Base-by-base conservation (phyloP, 192 early-diverging fungal species). In the Ramicandelaber brevisporus region DNA sequence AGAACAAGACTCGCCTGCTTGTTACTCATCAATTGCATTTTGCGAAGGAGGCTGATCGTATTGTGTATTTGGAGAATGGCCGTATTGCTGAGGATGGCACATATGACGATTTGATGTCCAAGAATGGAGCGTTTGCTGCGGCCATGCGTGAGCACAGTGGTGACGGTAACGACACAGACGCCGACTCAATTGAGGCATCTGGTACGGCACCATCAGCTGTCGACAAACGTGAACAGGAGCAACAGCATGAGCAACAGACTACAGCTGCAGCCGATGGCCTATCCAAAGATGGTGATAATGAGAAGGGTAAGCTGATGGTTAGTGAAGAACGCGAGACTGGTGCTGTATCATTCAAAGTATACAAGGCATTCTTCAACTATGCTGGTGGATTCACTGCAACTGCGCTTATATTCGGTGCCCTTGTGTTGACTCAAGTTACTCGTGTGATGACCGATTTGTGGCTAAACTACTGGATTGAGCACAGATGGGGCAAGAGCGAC, bases 11-110 rank as follows among this genome's bases (percentile, higher is more conserved):
- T 1, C 45, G 57, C 0, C 37, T 73, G 6, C 44, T 68, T 1
- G 51, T 68, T 20, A 65, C 69, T 1, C 65, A 68, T 41, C 52
- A 55, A 7, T 29, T 31, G 15, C 49, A 52, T 28, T 14, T 52
- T 2, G 29, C n/a, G n/a, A n/a, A 69, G 31, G 50, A 71, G 33
- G 53, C 61, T 11, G 72, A 78, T 33, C 34, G 68, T 34, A 82
- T 84, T 31, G 62, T 81, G 6, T 74, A 81, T 20, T 64, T 83
- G 31, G 61, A 68, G 57, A 44, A 58, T 34, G 66, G 66, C 19
- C 40, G 48, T 14, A 50, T 70, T 27, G 53, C 65, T 13, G 70
- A 73, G 44, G 51, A 47, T 22, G 66, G 66, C 26, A 57, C 52
- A 11, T 65, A 70, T 34, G 53, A 56, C 26, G 61, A 69, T 35